phyloP scores from a whole-genome alignment of 768 basidiomycete species.

The Pisolithus tinctorius region DNA sequence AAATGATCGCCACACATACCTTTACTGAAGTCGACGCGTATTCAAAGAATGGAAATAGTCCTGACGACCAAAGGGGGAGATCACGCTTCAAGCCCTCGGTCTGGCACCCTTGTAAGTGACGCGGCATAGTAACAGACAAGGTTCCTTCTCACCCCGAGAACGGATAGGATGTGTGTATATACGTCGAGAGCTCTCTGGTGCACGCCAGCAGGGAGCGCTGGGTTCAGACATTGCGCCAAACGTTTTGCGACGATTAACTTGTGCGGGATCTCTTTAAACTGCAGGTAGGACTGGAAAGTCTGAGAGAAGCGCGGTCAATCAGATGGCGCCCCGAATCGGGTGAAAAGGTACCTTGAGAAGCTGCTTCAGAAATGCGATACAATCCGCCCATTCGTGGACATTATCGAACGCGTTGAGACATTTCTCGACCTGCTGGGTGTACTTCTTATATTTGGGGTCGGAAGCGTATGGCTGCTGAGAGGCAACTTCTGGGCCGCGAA shows the following conservation, averaged over 20 bases:
- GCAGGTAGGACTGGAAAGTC: conserved; percentile 90
- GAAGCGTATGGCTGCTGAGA: conserved; percentile 54
- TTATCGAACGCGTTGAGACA: conserved; percentile 90
- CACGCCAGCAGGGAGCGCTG: conserved; percentile 94
- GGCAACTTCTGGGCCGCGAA: conserved; percentile 30
- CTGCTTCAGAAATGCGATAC: conserved; percentile 93
- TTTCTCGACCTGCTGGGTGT: conserved; percentile 85
- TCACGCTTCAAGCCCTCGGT: conserved; percentile 82
- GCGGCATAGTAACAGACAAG: neutral
- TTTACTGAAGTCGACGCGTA: conserved; percentile 99
- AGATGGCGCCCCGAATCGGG: neutral
- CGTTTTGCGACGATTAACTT: conserved; percentile 94
- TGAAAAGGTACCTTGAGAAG: conserved; percentile 64
- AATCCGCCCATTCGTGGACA: conserved; percentile 99
- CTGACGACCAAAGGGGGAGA: conserved; percentile 89
- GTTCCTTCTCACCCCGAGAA: conserved; percentile 70
- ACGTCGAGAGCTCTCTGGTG: conserved; percentile 96
- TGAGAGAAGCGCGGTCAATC: conserved; percentile 26
- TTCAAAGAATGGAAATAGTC: conserved; percentile 97
- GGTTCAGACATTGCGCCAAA: conserved; percentile 92
- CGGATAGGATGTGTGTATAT: conserved; percentile 82
- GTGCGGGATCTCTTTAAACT: conserved; percentile 93
- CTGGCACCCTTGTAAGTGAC: conserved; percentile 33
- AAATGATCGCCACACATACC: conserved; percentile 35
- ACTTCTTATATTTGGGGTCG: conserved; percentile 95